Conservation (phyloP, 2,329 filamentous ascomycete species). For the Epichloe brachyelytri region DNA sequence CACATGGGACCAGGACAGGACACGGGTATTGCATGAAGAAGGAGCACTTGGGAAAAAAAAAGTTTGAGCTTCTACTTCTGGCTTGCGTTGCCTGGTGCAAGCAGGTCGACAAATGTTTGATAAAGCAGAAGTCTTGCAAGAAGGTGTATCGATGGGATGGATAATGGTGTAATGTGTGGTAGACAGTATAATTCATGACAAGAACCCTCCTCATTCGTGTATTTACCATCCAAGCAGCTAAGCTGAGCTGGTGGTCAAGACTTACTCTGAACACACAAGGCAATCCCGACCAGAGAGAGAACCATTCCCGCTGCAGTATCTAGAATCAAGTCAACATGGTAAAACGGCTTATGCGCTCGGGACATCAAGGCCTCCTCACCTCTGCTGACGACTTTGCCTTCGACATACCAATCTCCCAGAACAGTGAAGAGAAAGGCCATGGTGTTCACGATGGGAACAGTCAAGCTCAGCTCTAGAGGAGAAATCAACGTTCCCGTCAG, state of each 20-base stretch:
- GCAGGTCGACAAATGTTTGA: not conserved
- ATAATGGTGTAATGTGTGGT: not conserved
- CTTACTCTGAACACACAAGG: conserved; percentile 66
- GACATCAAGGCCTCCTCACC: conserved; percentile 31
- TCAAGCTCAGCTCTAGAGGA: conserved; percentile 69
- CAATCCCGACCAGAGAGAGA: conserved; percentile 68
- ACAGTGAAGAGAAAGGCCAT: conserved; percentile 94
- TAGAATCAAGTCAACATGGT: conserved; percentile 19
- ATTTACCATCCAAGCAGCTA: not conserved
- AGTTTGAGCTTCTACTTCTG: not conserved
- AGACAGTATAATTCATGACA: not conserved
- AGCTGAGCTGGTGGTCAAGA: conserved; percentile 12
- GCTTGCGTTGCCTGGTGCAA: conserved; percentile 6
- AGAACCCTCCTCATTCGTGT: not conserved
- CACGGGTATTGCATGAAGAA: conserved; percentile 1
- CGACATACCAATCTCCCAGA: conserved; percentile 87
- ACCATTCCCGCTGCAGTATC: conserved; percentile 77
- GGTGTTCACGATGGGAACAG: conserved; percentile 89
- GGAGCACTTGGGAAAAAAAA: not conserved
- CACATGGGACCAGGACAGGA: not conserved
- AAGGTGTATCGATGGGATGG: not conserved
- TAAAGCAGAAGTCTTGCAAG: not conserved
- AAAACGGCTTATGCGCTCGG: too few relatives aligned
- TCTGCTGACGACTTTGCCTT: conserved; percentile 76
- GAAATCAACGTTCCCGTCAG: not conserved